phyloP scores from a whole-genome alignment of 1,284 basidiomycete species.

The Heliocybe sulcata region DNA sequence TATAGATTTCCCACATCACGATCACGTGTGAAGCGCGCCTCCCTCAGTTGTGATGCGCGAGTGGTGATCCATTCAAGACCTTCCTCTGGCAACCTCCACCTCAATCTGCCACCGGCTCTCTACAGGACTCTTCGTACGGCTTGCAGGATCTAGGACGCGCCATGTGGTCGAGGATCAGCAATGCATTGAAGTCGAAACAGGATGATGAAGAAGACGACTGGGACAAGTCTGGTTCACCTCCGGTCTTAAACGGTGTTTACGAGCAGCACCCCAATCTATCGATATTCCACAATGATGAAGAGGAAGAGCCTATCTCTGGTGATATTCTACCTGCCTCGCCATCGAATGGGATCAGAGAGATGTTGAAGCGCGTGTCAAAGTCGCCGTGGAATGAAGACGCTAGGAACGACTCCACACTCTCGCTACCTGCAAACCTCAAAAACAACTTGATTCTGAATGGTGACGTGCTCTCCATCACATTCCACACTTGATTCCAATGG shows the following conservation, averaged over 20 bases:
- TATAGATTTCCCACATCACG: not conserved
- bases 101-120: not conserved
- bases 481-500: constrained; percentile 1
- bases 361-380: constrained; percentile 30
- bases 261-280: constrained; percentile 57
- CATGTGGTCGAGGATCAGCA: constrained; percentile 62
- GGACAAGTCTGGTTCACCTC: constrained; percentile 14
- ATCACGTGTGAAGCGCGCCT: not conserved
- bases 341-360: constrained; percentile 23
- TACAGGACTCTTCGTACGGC: not conserved
- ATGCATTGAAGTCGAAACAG: constrained; percentile 33
- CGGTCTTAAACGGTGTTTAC: constrained; percentile 40
- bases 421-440: constrained; percentile 51
- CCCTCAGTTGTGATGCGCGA: not conserved
- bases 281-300: constrained; percentile 35
- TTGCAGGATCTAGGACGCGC: not conserved
- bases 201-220: constrained; percentile 32
- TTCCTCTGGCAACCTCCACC: not conserved
- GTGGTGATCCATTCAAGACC: not conserved
- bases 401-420: constrained; percentile 22
- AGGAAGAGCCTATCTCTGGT: constrained; percentile 28
- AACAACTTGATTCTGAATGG: constrained; percentile 34
- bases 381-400: constrained; percentile 14
- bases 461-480: constrained; percentile 21
- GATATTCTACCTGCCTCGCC: constrained; percentile 42